Conservation (phyloP, 495 filamentous ascomycete genomes). For the Aspergillus egyptiacus region DNA sequence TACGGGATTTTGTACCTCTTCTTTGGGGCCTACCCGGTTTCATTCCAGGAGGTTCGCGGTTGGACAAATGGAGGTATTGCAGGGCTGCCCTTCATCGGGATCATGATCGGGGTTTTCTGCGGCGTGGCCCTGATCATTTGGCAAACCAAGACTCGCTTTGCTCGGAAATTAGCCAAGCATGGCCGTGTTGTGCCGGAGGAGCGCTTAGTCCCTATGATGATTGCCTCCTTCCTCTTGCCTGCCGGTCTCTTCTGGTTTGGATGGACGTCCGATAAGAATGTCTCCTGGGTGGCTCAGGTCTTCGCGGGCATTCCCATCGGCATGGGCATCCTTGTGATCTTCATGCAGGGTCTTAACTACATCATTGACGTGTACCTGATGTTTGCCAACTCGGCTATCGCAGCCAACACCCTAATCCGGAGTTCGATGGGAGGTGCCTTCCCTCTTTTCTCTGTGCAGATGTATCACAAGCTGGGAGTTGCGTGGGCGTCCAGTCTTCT, state of each 20-base stretch:
- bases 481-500: constrained; percentile 60
- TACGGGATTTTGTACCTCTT: constrained; percentile 61
- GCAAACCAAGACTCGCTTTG: constrained; percentile 48
- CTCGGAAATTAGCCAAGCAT: constrained; percentile 42
- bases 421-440: constrained; percentile 59
- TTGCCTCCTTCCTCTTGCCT: constrained; percentile 50
- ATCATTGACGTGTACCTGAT: constrained; percentile 58
- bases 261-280: constrained; percentile 47
- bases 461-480: constrained; percentile 59
- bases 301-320: constrained; percentile 48
- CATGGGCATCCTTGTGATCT: constrained; percentile 50
- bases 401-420: constrained; percentile 63
- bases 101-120: constrained; percentile 50
- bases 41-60: constrained; percentile 48
- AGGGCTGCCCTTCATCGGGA: constrained; percentile 55
- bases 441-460: constrained; percentile 55
- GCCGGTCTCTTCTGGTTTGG: constrained; percentile 60
- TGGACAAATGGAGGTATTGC: constrained; percentile 44
- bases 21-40: constrained; percentile 56
- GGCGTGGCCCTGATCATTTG: constrained; percentile 44
- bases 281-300: constrained; percentile 45
- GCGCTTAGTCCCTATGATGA: constrained; percentile 53
- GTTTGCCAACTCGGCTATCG: constrained; percentile 56
- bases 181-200: constrained; percentile 51
- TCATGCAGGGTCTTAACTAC: constrained; percentile 58